Evolutionary conservation across 345 rosid species (phyloP).

Genomic region (Arabidopsis thaliana): DNA sequence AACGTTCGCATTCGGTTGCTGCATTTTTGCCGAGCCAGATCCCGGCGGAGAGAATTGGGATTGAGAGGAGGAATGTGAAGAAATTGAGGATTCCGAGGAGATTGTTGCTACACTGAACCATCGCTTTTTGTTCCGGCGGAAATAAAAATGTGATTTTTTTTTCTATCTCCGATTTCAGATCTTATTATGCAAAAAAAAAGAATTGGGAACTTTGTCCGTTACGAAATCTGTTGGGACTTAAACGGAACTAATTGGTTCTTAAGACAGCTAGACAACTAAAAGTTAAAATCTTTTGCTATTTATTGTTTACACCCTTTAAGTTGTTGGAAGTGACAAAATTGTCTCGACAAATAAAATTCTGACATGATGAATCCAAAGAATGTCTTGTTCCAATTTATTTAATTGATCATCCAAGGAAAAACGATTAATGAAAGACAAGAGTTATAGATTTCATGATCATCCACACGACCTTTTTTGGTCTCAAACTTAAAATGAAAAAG

Average conservation of each 20-base stretch:
- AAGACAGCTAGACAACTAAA: slow-evolving; percentile 28
- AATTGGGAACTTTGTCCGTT: slow-evolving; percentile 30
- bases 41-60: slow-evolving; percentile 84
- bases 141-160: neutral
- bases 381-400: slow-evolving; percentile 27
- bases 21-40: slow-evolving; percentile 83
- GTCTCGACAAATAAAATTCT: neutral
- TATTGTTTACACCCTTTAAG: slow-evolving; percentile 19
- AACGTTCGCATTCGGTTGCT: slow-evolving; percentile 80
- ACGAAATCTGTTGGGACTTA: slow-evolving; percentile 36
- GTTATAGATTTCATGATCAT: slow-evolving; percentile 11
- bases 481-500: slow-evolving; percentile 10
- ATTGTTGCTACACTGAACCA: slow-evolving; percentile 78
- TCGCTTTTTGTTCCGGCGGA: slow-evolving; percentile 1
- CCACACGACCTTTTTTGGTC: slow-evolving; percentile 37
- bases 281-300: neutral
- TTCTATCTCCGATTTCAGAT: slow-evolving; percentile 11
- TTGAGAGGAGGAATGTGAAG: slow-evolving; percentile 76
- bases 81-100: slow-evolving; percentile 82
- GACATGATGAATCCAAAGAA: slow-evolving; percentile 10
- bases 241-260: neutral
- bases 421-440: neutral
- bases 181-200: neutral
- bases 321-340: slow-evolving; percentile 7
- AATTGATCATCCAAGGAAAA: slow-evolving; percentile 21